Evolutionary conservation across 768 basidiomycete genomes (phyloP), one percentile per base, ranked within the genome.

Genomic region (Crassisporium funariophilum): DNA sequence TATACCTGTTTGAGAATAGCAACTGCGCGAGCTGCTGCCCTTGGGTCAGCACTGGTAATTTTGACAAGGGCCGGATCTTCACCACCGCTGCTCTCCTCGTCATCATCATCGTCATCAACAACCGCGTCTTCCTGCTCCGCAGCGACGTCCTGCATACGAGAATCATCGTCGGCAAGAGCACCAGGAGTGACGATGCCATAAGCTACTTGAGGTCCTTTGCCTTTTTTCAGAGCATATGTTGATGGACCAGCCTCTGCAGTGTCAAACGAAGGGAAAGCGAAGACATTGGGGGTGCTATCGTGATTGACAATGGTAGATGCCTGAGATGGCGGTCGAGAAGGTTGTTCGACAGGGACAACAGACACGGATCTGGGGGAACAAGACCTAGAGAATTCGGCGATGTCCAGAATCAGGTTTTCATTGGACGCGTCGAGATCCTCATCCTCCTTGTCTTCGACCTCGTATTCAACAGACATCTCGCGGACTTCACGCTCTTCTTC

Each of bases 1-100:
- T 81, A n/a, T 39, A 91, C 91, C 75, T 90, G 78, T 66, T 88
- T 92, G 56, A 97, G 72, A 48, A 97, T 94, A 0, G 94, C 94
- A 24, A 91, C 93, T n/a, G 93, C 94, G 38, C 90, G 73, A 2
- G 93, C 94, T 36, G 94, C 94, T 13, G 91, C 91, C 48, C 77
- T 75, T 2, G 94, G 89, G 64, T 95, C 89, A 16, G 82, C 79
- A 48, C 89, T 91, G 2, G 84, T 84, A 50, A 95, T 88, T 69
- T 89, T 86, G 53, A 97, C 82, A 4, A 95, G 70, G n/a, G 78
- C 78, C 11, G 71, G 65, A 39, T 81, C 78, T 13, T 65, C 56
- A 6, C 73, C 71, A 4, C 68, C 69, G 35, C 71, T 71, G 22
- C 57, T 61, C 17, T 53, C 54, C 3, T 56, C 51, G 31, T 54